A percentile compares a stretch with the other conserved stretches of the same genome.
phyloP scores from a whole-genome alignment of 108 stramenopile species.

The Cyclotella atomus region DNA sequence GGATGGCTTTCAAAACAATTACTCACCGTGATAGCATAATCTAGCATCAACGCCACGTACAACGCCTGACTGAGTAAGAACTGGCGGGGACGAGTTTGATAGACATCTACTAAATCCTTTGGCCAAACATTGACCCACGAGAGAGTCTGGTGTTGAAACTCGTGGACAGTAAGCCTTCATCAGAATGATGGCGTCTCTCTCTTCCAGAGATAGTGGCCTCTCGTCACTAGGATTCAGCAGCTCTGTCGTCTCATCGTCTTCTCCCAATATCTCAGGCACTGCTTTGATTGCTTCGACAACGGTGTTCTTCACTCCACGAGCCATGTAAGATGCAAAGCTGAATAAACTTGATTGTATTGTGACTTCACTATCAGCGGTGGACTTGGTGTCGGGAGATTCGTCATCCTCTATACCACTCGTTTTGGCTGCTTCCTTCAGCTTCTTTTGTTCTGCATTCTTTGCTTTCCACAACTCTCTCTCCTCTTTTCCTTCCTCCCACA shows the following conservation, averaged over 20 bases:
- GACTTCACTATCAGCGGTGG: slow-evolving; percentile 9
- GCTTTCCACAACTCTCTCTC: slow-evolving; percentile 44
- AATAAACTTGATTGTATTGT: slow-evolving; percentile 55
- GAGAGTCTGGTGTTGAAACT: slow-evolving; percentile 76
- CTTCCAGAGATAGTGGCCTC: slow-evolving; percentile 66
- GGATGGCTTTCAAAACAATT: slow-evolving; percentile 50
- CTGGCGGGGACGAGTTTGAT: slow-evolving; percentile 61
- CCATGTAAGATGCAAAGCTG: slow-evolving; percentile 82
- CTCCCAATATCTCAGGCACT: slow-evolving; percentile 38
- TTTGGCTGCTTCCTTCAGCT: slow-evolving; percentile 3
- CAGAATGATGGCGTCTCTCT: slow-evolving; percentile 68
- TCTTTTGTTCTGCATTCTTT: slow-evolving; percentile 26
- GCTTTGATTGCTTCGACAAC: slow-evolving; percentile 59
- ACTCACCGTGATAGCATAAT: slow-evolving; percentile 60
- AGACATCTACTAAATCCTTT: slow-evolving; percentile 73
- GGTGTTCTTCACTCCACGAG: slow-evolving; percentile 68
- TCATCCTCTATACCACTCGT: slow-evolving; percentile 11
- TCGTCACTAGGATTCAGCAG: slow-evolving; percentile 71
- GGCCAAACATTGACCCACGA: slow-evolving; percentile 72
- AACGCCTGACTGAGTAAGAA: slow-evolving; percentile 68
- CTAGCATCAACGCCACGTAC: slow-evolving; percentile 63
- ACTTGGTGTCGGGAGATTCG: slow-evolving; percentile 4
- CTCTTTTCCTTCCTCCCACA: slow-evolving; percentile 48
- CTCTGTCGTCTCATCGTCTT: slow-evolving; percentile 62
- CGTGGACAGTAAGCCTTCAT: slow-evolving; percentile 81